These are phyloP conservation scores for Candida xyloterini DNA, from an alignment of 805 yeast species.

Conservation along the genomic window DNA sequence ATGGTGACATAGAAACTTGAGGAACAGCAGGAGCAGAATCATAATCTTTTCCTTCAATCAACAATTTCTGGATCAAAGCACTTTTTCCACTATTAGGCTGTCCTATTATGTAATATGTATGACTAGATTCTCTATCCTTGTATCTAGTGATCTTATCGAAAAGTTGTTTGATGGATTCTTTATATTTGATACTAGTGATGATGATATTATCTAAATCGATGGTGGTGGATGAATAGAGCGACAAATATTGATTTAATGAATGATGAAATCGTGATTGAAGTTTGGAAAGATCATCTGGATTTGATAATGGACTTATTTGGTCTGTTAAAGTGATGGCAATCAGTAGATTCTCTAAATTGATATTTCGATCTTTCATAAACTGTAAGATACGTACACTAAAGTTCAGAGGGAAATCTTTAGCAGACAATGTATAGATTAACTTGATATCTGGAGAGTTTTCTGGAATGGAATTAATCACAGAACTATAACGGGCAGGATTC, in stretches of 20 bases:
- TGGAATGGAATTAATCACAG: slow-evolving; percentile 3
- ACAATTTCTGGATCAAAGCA: slow-evolving; percentile 14
- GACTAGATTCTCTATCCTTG: neutral
- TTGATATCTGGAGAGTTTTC: slow-evolving; percentile 3
- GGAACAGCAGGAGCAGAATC: slow-evolving; percentile 8
- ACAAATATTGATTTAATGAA: slow-evolving; percentile 8
- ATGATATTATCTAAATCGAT: slow-evolving; percentile 3
- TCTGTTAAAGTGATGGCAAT: slow-evolving; percentile 18
- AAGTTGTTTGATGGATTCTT: slow-evolving; percentile 2
- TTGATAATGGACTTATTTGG: neutral
- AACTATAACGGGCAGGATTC: slow-evolving; percentile 1
- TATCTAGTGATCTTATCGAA: slow-evolving; percentile 2
- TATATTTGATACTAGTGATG: slow-evolving; percentile 3
- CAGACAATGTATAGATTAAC: slow-evolving; percentile 19
- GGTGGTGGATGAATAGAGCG: neutral
- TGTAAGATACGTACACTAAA: slow-evolving; percentile 8
- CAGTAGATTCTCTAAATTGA: slow-evolving; percentile 7
- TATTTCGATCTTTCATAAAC: neutral
- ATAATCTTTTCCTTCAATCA: slow-evolving; percentile 6
- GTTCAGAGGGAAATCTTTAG: slow-evolving; percentile 24
- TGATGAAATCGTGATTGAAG: neutral
- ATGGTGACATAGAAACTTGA: slow-evolving; percentile 17
- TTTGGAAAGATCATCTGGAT: neutral
- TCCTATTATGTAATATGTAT: slow-evolving; percentile 26
- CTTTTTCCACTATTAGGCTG: slow-evolving; percentile 32